Evolutionary conservation across 78 protist genomes (phyloP).

Genomic region (Cavenderia fasciculata): DNA sequence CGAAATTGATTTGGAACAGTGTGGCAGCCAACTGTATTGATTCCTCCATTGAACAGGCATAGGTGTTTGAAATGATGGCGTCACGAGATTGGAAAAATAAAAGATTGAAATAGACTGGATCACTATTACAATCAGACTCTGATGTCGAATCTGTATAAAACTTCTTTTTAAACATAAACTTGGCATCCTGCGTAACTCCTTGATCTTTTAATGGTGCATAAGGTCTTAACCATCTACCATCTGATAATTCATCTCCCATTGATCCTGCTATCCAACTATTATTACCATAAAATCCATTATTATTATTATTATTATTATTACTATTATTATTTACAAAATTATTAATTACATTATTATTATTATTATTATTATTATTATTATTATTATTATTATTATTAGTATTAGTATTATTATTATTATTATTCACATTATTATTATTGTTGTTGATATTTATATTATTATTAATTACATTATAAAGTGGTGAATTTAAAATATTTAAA

Average conservation of each 20-base stretch:
- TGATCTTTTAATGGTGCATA: conserved; percentile 51
- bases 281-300: background rate
- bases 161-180: conserved; percentile 69
- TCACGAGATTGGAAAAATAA: conserved; percentile 77
- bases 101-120: conserved; percentile 79
- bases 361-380: no score
- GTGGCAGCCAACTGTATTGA: conserved; percentile 86
- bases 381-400: no score
- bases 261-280: background rate
- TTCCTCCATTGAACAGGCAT: conserved; percentile 80
- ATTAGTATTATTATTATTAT: conserved; percentile 22
- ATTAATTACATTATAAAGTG: background rate
- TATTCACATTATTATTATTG: background rate
- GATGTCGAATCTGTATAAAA: conserved; percentile 55
- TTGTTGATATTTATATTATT: background rate
- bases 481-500: conserved; percentile 3
- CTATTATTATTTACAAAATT: background rate
- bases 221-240: conserved; percentile 70
- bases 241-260: background rate
- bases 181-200: conserved; percentile 6
- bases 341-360: conserved; percentile 12
- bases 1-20: conserved; percentile 79
- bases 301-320: background rate
- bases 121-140: conserved; percentile 65
- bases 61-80: conserved; percentile 62